A percentile compares a stretch with the other conserved stretches of the same genome.
These are phyloP conservation scores for Ustilago vetiveriae DNA, from an alignment of 1,284 basidiomycete species.

Conservation along the genomic window DNA sequence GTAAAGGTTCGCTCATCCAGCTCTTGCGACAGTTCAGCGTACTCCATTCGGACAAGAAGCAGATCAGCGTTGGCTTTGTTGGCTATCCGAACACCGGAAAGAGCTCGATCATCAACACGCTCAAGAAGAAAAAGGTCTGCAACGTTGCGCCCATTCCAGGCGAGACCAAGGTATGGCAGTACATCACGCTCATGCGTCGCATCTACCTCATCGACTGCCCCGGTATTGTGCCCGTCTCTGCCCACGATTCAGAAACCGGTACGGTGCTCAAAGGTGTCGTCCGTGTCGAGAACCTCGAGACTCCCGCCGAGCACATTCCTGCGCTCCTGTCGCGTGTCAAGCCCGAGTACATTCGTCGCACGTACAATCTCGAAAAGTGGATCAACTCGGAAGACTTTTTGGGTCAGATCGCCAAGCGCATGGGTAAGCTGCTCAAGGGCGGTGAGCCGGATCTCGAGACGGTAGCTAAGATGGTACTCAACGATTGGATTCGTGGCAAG, in stretches of 20 bases:
- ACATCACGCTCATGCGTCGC: slow-evolving; percentile 91
- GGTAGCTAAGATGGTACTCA: slow-evolving; percentile 92
- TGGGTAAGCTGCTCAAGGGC: slow-evolving; percentile 89
- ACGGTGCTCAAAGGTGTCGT: slow-evolving; percentile 97
- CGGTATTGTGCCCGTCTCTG: slow-evolving; percentile 92
- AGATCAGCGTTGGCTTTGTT: slow-evolving; percentile 97
- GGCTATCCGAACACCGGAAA: slow-evolving; percentile 99
- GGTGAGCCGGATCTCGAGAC: slow-evolving; percentile 93
- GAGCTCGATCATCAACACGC: slow-evolving; percentile 95
- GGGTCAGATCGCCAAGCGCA: slow-evolving; percentile 85
- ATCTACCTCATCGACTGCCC: slow-evolving; percentile 99
- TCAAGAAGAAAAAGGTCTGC: slow-evolving; percentile 98
- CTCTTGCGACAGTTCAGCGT: slow-evolving; percentile 95
- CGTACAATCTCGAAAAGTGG: slow-evolving; percentile 75
- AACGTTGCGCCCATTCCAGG: slow-evolving; percentile 95
- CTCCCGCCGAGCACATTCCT: slow-evolving; percentile 92
- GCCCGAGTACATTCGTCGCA: slow-evolving; percentile 89
- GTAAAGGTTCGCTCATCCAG: slow-evolving; percentile 97
- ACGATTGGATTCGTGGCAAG: slow-evolving; percentile 97
- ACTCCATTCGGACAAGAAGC: slow-evolving; percentile 98
- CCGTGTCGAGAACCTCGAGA: slow-evolving; percentile 91
- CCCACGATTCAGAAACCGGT: slow-evolving; percentile 87
- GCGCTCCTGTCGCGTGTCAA: slow-evolving; percentile 87
- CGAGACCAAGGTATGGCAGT: slow-evolving; percentile 99
- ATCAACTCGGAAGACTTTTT: slow-evolving; percentile 77